Evolutionary conservation across 305 asterid species (phyloP).

Genomic region (Solanum hybrid): DNA sequence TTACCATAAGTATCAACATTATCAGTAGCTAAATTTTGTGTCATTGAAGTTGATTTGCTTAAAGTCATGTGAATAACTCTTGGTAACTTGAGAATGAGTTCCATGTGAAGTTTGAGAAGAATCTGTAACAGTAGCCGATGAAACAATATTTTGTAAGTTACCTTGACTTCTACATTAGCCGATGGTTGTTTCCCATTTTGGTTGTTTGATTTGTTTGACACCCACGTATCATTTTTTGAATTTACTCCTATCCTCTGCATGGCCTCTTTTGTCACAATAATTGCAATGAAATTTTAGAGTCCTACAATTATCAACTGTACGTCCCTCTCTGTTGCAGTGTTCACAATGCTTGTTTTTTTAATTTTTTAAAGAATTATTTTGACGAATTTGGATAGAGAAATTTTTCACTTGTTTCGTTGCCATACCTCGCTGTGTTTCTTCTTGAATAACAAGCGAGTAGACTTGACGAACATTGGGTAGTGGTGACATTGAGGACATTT

Average conservation of each 20-base stretch:
- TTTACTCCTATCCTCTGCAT: background rate
- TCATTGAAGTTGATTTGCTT: background rate
- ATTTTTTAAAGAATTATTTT: no score
- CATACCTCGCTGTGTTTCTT: background rate
- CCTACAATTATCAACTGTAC: background rate
- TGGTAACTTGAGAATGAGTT: background rate
- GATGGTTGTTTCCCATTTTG: background rate
- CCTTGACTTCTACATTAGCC: background rate
- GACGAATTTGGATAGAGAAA: background rate
- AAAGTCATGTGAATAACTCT: background rate
- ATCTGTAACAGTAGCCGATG: background rate
- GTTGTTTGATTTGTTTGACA: no score
- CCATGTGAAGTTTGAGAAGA: background rate
- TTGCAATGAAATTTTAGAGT: background rate
- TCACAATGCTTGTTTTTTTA: background rate
- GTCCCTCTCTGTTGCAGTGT: background rate
- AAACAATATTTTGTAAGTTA: background rate
- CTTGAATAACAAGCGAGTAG: background rate
- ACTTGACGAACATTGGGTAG: background rate
- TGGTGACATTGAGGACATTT: background rate
- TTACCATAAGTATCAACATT: no score
- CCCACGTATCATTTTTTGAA: no score
- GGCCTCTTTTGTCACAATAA: background rate
- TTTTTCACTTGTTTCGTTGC: background rate
- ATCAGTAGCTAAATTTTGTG: no score